These are phyloP conservation scores for Inga oerstediana DNA, from an alignment of 306 rosid species.

Conservation along the genomic window DNA sequence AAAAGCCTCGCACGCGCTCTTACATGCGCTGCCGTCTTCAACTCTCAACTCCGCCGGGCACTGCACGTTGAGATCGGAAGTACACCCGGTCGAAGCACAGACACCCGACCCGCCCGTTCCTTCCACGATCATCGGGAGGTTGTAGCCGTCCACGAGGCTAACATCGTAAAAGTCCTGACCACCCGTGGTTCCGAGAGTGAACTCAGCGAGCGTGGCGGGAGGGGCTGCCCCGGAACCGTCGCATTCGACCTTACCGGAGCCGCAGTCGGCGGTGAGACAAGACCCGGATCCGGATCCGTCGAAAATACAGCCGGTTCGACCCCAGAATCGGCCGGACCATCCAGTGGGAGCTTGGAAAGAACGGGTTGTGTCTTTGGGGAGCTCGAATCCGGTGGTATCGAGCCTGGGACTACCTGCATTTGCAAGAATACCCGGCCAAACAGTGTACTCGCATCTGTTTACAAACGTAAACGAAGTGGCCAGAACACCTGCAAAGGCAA, in stretches of 20 bases:
- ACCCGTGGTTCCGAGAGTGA: constrained; percentile 66
- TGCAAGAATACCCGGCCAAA: constrained; percentile 12
- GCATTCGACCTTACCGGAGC: constrained; percentile 78
- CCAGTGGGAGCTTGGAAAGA: constrained; percentile 3
- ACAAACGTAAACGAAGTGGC: constrained; percentile 2
- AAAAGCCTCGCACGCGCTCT: constrained; percentile 22
- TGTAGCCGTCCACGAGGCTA: constrained; percentile 88
- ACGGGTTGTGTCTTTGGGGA: constrained; percentile 10
- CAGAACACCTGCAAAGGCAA: not conserved
- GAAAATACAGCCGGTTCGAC: constrained; percentile 12
- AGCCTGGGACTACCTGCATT: not conserved
- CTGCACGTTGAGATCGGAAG: not conserved
- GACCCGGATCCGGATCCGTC: constrained; percentile 25
- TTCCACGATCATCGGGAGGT: constrained; percentile 66
- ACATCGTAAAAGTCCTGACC: constrained; percentile 91
- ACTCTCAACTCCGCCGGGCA: constrained; percentile 20
- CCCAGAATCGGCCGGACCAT: constrained; percentile 20
- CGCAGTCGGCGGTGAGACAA: constrained; percentile 78
- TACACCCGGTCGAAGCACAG: not conserved
- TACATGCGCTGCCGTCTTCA: constrained; percentile 7
- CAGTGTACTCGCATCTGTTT: constrained; percentile 4
- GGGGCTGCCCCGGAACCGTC: constrained; percentile 80
- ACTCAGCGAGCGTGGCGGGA: constrained; percentile 83
- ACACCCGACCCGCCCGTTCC: constrained; percentile 14
- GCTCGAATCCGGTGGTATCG: constrained; percentile 16